Base-by-base conservation (phyloP, 192 early-diverging fungal species). In the Chytriomyces hyalinus region DNA sequence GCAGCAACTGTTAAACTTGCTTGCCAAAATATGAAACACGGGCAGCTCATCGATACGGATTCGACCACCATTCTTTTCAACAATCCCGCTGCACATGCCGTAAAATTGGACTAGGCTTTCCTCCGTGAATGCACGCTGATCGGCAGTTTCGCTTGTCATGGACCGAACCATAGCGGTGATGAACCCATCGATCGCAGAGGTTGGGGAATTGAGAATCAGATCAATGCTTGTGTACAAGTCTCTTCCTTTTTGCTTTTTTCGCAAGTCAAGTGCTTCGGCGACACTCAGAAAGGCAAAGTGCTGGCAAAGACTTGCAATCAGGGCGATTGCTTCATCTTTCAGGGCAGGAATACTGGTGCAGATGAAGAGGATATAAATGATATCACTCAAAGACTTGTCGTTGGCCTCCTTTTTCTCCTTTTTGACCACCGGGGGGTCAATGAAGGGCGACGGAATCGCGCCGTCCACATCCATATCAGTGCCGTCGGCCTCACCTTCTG, bases 1-100 rank as follows among this genome's bases (percentile, higher is more conserved):
- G 80, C 98, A 99, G 49, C 90, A 93, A 0, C 93, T 94, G 61
- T 93, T 94, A 81, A 98, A 94, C 61, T 93, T 87, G 3, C 90
- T 89, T 44, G 96, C 94, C 49, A 98, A 81, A 5, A 87, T 83
- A 62, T 94, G 90, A 72, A 96, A 95, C 2, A 93, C 84, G 0
- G 91, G 90, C 13, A 96, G 80, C 46, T 87, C 84, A 68, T 90
- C 86, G 11, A 74, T 67, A 10, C 51, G 36, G 28, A 66, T 15
- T 15, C 62, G 36, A 47, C 48, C 65, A 28, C 91, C 89, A 49
- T 89, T 92, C 57, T 83, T 83, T 9, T 87, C 90, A 6, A 90
- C 72, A 20, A 95, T 78, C 13, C 78, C 68, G 7, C 83, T 60
- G 46, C 87, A 91, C 2, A 85, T 87, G 6, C 87, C 81, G 80